Base-by-base conservation (phyloP, 148 eudicot species). In the Selenicereus undatus region DNA sequence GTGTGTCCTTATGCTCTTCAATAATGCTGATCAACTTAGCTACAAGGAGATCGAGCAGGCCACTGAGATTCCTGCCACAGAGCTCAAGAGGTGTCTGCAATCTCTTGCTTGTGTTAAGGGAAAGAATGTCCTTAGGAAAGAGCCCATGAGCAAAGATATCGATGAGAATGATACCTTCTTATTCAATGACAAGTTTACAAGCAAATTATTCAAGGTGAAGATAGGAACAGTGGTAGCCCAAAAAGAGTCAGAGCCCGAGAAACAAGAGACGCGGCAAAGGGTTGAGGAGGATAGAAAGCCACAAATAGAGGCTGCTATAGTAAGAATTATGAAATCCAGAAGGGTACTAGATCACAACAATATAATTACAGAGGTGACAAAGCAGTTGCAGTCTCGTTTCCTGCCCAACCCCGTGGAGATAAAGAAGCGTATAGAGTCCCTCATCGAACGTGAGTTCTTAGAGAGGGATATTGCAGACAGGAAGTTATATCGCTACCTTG, bases 281-380 rank as follows among this genome's bases (percentile, higher is more conserved):
- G 93, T 93, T 80, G 95, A 91, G 85, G 95, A 93, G 80, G 93
- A 93, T 83, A 83, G 97, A 52, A 91, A 93, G 81, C 97, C 93
- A 50, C 95, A 91, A 88, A 93, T 93, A 30, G 97, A 93, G 85
- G 95, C 97, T 24, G 95, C 97, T 11, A 86, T 93, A 30, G 97
- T 93, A 66, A 87, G 95, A 78, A 91, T 91, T 70, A 93, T 93
- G 97, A 93, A 93, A 84, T 88, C 97, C 1, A 85, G 95, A 76
- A 88, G 89, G 72, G 89, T 88, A 18, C 87, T 92, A 7, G 93
- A 90, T 79, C 96, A 92, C 70, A 93, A 91, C 79, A 91, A 93
- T 50, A 86, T 91, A 52, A 88, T 93, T 43, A 85, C 97, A 0
- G 97, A 93, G 85, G 97, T 89, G 39, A 93, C 97, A 20, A 91